Percentiles rank a stretch among this genome's conserved stretches.
These are phyloP conservation scores for Sordaria brevicollis DNA, from an alignment of 495 filamentous ascomycete genomes.

Conservation along the genomic window DNA sequence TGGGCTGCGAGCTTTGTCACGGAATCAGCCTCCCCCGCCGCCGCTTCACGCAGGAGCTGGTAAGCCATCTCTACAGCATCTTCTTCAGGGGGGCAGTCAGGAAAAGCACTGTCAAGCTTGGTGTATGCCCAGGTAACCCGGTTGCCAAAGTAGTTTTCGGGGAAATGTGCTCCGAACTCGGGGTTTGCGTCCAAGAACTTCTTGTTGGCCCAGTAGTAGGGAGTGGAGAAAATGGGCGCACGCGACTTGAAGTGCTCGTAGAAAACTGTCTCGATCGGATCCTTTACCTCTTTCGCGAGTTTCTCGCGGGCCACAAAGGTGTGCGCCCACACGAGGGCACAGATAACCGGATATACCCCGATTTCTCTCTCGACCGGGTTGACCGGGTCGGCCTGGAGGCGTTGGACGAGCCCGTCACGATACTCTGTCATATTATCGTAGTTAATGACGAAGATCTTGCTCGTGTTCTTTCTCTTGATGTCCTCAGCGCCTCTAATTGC, in stretches of 20 bases:
- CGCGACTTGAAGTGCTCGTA: too few species aligned
- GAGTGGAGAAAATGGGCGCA: not conserved
- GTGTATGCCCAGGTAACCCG: not conserved
- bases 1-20: too few species aligned
- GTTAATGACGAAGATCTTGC: conserved; percentile 27
- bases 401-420: not conserved
- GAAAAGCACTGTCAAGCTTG: not conserved
- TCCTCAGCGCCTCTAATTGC: conserved; percentile 10
- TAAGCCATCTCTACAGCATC: too few species aligned
- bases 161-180: too few species aligned
- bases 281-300: not conserved
- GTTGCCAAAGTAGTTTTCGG: not conserved
- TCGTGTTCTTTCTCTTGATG: conserved; percentile 15
- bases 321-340: not conserved
- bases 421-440: not conserved
- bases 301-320: not conserved
- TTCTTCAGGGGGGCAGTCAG: too few species aligned
- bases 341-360: not conserved
- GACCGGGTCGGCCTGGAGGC: too few species aligned
- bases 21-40: not conserved
- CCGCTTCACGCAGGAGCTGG: not conserved
- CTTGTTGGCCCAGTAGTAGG: not conserved
- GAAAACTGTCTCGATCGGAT: too few species aligned
- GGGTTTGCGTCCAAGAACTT: not conserved
- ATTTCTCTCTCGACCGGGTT: too few species aligned